These are phyloP conservation scores for Powellomyces hirtus DNA, from an alignment of 192 early-diverging fungal species.

Conservation along the genomic window DNA sequence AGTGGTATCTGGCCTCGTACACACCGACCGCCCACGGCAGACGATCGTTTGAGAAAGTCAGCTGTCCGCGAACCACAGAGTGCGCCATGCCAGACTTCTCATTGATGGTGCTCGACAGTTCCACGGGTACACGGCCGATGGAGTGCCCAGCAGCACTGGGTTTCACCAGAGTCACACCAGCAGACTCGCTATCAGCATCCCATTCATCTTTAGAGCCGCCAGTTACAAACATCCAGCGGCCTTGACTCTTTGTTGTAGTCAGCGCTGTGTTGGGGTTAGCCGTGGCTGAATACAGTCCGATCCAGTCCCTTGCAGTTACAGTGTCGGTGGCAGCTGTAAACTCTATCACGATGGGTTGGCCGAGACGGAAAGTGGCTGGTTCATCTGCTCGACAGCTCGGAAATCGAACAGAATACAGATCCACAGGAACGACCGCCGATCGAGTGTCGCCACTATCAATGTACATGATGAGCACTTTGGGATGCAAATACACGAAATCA, in stretches of 20 bases:
- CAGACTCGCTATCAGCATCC: slow-evolving; percentile 51
- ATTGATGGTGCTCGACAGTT: background rate
- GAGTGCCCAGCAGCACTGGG: background rate
- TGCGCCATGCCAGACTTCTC: slow-evolving; percentile 23
- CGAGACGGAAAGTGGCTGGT: slow-evolving; percentile 53
- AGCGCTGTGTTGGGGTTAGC: slow-evolving; percentile 73
- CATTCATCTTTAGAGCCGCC: slow-evolving; percentile 53
- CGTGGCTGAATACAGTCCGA: slow-evolving; percentile 82
- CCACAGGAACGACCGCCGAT: slow-evolving; percentile 38
- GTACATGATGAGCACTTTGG: too few species aligned
- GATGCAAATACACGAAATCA: slow-evolving; percentile 1
- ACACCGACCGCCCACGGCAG: slow-evolving; percentile 84
- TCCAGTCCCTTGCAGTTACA: slow-evolving; percentile 79
- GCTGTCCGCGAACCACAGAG: slow-evolving; percentile 44
- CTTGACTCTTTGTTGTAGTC: slow-evolving; percentile 73
- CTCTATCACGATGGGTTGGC: slow-evolving; percentile 68
- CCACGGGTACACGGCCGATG: background rate
- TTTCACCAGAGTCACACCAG: slow-evolving; percentile 29
- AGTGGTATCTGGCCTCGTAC: slow-evolving; percentile 92
- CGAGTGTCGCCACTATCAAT: slow-evolving; percentile 32
- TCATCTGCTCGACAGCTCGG: slow-evolving; percentile 42
- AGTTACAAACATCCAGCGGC: slow-evolving; percentile 67
- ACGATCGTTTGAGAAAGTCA: slow-evolving; percentile 63
- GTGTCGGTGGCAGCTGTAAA: slow-evolving; percentile 76
- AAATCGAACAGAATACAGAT: slow-evolving; percentile 32